Base-by-base conservation (phyloP, 2,329 filamentous ascomycete species). In the Acarospora socialis region DNA sequence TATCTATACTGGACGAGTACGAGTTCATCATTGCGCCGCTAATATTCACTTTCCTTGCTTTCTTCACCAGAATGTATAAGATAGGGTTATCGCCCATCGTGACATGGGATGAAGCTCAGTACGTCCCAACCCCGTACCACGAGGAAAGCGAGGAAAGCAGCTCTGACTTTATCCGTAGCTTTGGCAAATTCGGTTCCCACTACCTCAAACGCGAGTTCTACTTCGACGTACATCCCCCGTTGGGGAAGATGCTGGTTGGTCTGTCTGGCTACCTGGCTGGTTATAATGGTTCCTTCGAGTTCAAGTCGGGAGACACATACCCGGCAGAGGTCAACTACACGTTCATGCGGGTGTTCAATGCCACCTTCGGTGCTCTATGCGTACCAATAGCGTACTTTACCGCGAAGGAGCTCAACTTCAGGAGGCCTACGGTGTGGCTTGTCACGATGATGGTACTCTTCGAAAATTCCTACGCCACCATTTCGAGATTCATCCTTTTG, bases 131-230 rank as follows among this genome's bases (percentile, higher is more conserved):
- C 24, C 7, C 14, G 18, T n/a, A n/a, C n/a, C n/a, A n/a, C n/a
- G n/a, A n/a, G n/a, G n/a, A n/a, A n/a, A n/a, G n/a, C n/a, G n/a
- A n/a, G n/a, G n/a, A n/a, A n/a, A n/a, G n/a, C n/a, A n/a, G n/a
- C n/a, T n/a, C n/a, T n/a, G n/a, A n/a, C n/a, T 30, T 28, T 23
- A 16, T 34, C 21, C 40, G 21, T 42, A 60, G 58, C 43, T 63
- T 62, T 43, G 59, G 59, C 32, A 98, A 98, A 65, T 98, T 98
- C 58, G 90, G 90, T 43, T 95, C 87, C 48, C 87, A 98, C 61
- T 98, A 98, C 59, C 77, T 98, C 53, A 94, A 98, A 59, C 82
- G 87, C 57, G 90, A 98, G 60, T 94, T 95, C 67, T 98, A 98
- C 70, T 98, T 98, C 63, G 82, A 92, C 67, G 80, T 92, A 36